Percentiles rank a stretch among this genome's conserved stretches.
Conservation (phyloP, 148 eudicot species). For the Simmondsia chinensis region DNA sequence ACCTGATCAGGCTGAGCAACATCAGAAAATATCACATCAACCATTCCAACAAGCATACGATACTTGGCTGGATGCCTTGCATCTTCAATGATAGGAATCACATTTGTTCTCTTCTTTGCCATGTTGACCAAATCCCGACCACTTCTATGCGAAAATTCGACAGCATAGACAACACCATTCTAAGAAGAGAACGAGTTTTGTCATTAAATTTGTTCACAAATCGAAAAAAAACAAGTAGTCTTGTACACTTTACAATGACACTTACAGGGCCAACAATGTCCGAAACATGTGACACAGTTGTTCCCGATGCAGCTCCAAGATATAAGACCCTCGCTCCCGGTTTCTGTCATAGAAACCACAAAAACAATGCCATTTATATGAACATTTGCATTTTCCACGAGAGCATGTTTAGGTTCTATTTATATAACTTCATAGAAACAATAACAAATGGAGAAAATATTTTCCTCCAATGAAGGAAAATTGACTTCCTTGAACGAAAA, state of each 20-base stretch:
- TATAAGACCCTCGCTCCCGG: slow-evolving; percentile 85
- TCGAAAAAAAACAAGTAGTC: too few relatives aligned
- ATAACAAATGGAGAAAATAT: too few relatives aligned
- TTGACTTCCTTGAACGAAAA: too few relatives aligned
- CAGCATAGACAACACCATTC: slow-evolving; percentile 91
- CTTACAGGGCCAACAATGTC: slow-evolving; percentile 92
- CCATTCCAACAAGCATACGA: slow-evolving; percentile 96
- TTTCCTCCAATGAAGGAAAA: too few relatives aligned
- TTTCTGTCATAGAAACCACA: slow-evolving; percentile 18
- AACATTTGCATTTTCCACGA: too few relatives aligned
- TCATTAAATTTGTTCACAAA: too few relatives aligned
- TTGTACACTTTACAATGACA: not conserved
- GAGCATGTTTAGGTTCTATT: too few relatives aligned
- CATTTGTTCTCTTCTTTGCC: slow-evolving; percentile 97
- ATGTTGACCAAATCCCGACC: slow-evolving; percentile 94
- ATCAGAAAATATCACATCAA: slow-evolving; percentile 89
- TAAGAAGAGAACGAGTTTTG: slow-evolving; percentile 11
- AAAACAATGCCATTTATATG: too few relatives aligned
- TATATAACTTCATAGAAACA: too few relatives aligned
- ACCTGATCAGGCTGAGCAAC: slow-evolving; percentile 99
- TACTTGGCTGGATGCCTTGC: slow-evolving; percentile 97
- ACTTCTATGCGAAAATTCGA: slow-evolving; percentile 96
- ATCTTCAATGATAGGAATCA: slow-evolving; percentile 94
- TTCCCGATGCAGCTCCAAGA: slow-evolving; percentile 98
- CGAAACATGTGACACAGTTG: slow-evolving; percentile 91